Evolutionary conservation across 2,329 filamentous ascomycete genomes (phyloP), one percentile per base, ranked within the genome.

Genomic region (Thelonectria blattea): DNA sequence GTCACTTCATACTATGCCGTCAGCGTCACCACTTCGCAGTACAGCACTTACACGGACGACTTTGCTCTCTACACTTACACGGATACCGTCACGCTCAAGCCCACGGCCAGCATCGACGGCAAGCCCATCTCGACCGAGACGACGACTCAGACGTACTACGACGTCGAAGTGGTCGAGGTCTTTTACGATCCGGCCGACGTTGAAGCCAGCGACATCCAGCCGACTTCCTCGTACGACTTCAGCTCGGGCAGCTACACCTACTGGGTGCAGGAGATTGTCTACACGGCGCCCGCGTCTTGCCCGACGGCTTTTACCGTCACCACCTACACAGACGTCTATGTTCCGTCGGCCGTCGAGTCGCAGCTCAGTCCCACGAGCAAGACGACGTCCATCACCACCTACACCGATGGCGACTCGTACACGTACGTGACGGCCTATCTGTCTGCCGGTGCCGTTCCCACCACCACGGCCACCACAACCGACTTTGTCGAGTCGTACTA

Each of bases 231-330:
- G 24, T 65, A 60, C 32, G 43, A 52, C 22, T 34, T 45, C 17
- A 12, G 58, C 42, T 15, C 34, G 15, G 18, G 49, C 48, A 11
- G 24, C 12, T n/a, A 60, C 60, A 68, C 68, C 5, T 46, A 53
- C 20, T 70, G 61, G 50, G 41, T 58, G 15, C 63, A 65, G 54
- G 50, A 53, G 9, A 22, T 71, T 7, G 52, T 68, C 46, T 67
- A 65, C 59, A 71, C 70, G 0, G 72, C 72, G 1, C 72, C 72
- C 1, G 14, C 64, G 1, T 67, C 66, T 4, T 74, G 72, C 60
- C 68, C 70, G 4, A 73, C 71, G 6, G 58, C 66, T 4, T 74
- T 74, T 48, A 72, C 65, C 8, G 63, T 72, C 27, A 61, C 51
- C 1, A 69, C 67, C 12, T 46, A 46, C 52, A 54, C 48, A 8